Evolutionary conservation across 1,284 basidiomycete species (phyloP).

Genomic region (Ustilago crameri): DNA sequence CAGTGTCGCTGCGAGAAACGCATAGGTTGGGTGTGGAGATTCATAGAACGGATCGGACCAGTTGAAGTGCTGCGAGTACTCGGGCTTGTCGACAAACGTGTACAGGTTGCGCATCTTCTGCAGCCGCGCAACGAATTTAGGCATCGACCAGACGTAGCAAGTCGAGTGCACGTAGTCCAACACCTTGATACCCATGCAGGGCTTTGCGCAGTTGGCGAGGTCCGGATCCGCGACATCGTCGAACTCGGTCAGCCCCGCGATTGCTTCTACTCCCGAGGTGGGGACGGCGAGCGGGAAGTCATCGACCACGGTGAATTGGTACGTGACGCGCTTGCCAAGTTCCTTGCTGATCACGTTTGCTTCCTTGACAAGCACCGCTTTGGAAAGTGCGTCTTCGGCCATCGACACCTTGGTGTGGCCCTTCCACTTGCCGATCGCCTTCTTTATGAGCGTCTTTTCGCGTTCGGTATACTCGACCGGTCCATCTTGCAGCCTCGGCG

Average conservation of each 20-base stretch:
- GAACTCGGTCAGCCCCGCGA: conserved; percentile 86
- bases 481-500: conserved; percentile 28
- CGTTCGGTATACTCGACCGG: conserved; percentile 37
- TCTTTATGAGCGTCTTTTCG: conserved; percentile 69
- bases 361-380: conserved; percentile 89
- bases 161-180: conserved; percentile 69
- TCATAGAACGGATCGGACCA: conserved; percentile 89
- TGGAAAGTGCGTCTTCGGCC: conserved; percentile 86
- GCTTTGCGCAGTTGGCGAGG: conserved; percentile 67
- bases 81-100: conserved; percentile 89
- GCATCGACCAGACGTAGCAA: conserved; percentile 79
- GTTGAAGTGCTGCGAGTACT: conserved; percentile 81
- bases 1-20: conserved; percentile 83
- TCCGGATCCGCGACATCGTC: conserved; percentile 74
- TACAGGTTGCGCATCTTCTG: conserved; percentile 93
- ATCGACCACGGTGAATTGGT: conserved; percentile 90
- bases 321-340: conserved; percentile 83
- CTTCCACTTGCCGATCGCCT: conserved; percentile 85
- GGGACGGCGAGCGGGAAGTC: conserved; percentile 83
- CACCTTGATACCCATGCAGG: conserved; percentile 88
- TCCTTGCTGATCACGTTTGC: conserved; percentile 75
- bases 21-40: conserved; percentile 71
- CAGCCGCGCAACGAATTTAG: conserved; percentile 86
- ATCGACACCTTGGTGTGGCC: conserved; percentile 73
- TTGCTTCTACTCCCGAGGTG: conserved; percentile 80